Conservation (phyloP, 1,284 basidiomycete genomes). For the Thecaphora thlaspeos region DNA sequence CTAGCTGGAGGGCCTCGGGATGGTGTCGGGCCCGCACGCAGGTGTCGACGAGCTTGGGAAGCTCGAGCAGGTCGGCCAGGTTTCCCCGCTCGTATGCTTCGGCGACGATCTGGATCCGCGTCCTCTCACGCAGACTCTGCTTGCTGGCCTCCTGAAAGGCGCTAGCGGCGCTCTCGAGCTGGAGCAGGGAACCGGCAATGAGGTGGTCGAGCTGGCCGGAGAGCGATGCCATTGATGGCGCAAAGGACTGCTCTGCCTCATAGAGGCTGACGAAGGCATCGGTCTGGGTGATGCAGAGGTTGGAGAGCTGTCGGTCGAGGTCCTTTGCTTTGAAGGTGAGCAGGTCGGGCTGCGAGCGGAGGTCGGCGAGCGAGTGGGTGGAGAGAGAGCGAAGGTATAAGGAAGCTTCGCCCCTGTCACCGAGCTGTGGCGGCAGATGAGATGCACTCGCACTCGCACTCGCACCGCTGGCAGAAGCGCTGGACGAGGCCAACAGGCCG, state of each 20-base stretch:
- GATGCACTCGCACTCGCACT: too few species aligned
- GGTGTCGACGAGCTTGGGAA: conserved; percentile 83
- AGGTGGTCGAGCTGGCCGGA: conserved; percentile 13
- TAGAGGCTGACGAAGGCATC: conserved; percentile 33
- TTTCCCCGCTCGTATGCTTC: conserved; percentile 70
- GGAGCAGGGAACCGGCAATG: conserved; percentile 13
- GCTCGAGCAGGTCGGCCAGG: conserved; percentile 82
- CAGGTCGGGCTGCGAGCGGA: conserved; percentile 24
- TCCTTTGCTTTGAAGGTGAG: conserved; percentile 20
- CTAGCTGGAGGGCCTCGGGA: conserved; percentile 80
- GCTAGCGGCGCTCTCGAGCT: conserved; percentile 15
- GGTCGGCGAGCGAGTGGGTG: conserved; percentile 23
- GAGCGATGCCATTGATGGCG: conserved; percentile 16
- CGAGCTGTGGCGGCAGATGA: too few species aligned
- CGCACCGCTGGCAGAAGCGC: too few species aligned
- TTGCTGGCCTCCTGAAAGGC: conserved; percentile 11
- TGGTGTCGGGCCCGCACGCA: conserved; percentile 88
- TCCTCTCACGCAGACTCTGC: conserved; percentile 13
- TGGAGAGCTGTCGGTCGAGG: conserved; percentile 26
- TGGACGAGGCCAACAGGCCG: too few species aligned
- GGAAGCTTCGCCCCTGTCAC: conserved; percentile 13
- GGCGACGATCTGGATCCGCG: conserved; percentile 16
- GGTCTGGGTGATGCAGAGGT: conserved; percentile 39
- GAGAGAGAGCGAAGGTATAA: conserved; percentile 34
- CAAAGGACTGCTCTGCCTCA: conserved; percentile 28